Base-by-base conservation (phyloP, 768 basidiomycete genomes). In the Agaricus subrufescens region DNA sequence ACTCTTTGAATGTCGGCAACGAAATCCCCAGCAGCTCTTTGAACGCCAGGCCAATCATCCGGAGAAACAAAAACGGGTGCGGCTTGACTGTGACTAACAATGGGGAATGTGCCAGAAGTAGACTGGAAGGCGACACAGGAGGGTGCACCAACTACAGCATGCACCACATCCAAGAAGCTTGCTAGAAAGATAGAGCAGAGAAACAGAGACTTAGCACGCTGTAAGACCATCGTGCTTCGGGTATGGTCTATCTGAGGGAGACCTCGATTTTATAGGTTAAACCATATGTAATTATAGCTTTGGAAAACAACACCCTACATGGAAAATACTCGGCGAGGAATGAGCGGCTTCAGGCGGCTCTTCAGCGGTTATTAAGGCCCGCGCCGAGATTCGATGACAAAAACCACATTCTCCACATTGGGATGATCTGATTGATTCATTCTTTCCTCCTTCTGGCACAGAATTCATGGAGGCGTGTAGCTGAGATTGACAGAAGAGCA, bases 41-140 rank as follows among this genome's bases (percentile, higher is more conserved):
- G 83, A 3, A 86, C 82, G 37, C 81, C 81, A n/a, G 80, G 77
- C 80, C 82, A 85, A 50, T 86, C 83, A 52, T 83, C 83, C 0
- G 73, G 61, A 12, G 81, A 77, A 43, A 79, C 67, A 39, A 82
- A 67, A 26, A 84, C 71, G 1, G 79, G 78, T 2, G 79, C 71
- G 1, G 77, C 82, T 29, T 69, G 69, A 48, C 74, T 71, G 42
- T 73, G 72, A 59, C 67, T 69, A 46, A 81, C 77, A 51, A 82
- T 66, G 3, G 77, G 63, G 62, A 84, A 78, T 1, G 69, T 62
- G 26, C 66, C 65, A 11, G 64, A 23, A 0, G 69, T 65, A 6
- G 73, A 69, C 50, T 71, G 60, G 64, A 82, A 80, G 1, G 72
- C 64, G 57, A 79, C 79, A 56, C 80, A 80, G 9, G 72, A 68